Evolutionary conservation across 2,329 filamentous ascomycete genomes (phyloP), one percentile per base, ranked within the genome.

Genomic region (Fusarium sambucinum): DNA sequence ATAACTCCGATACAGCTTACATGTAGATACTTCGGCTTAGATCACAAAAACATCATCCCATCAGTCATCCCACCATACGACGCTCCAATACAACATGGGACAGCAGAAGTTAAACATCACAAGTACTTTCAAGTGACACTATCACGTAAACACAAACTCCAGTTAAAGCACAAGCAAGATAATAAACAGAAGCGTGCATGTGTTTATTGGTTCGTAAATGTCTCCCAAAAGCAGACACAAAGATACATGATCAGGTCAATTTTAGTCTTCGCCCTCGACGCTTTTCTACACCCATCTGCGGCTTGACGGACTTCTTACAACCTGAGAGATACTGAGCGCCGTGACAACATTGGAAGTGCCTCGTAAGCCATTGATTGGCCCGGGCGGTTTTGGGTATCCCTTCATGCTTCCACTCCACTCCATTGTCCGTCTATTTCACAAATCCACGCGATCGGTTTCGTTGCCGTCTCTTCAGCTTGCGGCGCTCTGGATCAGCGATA

Each of bases 401-500:
- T 53, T 67, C 48, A 60, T 52, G 35, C 54, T 59, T 58, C 67
- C 59, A 46, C 29, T 27, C 37, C 45, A 51, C 42, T 54, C 27
- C 32, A 21, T 46, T 46, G 53, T 50, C 51, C 40, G 45, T 50
- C 50, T 59, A 48, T 40, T 44, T 48, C 40, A 48, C 46, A 46
- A 50, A 45, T 54, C 50, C 51, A 59, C 50, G 27, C 42, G 29
- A 35, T 46, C 21, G 29, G 29, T 61, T 40, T 32, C 33, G 33
- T 27, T 59, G 40, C 14, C 47, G 38, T 16, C 27, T 44, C 35
- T 48, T 75, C 66, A 79, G 54, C 70, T 71, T 30, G 78, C 77
- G 59, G 83, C 55, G 73, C 79, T 85, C 76, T 92, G 92, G 72
- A 96, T 94, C 71, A 96, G 83, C 33, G 92, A 92, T 51, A 96